Conservation (phyloP, 2,329 filamentous ascomycete species). For the Penicillium sp. region DNA sequence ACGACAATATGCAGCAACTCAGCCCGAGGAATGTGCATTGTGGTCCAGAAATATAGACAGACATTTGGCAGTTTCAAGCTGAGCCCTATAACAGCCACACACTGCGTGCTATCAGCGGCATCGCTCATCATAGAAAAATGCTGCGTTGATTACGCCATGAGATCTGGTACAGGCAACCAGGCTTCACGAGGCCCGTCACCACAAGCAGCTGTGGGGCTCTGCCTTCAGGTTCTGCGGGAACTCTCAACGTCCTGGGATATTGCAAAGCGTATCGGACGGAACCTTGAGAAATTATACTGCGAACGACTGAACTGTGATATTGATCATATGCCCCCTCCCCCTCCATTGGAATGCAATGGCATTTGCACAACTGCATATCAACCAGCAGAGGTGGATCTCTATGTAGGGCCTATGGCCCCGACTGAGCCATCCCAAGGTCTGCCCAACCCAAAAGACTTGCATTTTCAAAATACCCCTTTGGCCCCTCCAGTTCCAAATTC, state of each 20-base stretch:
- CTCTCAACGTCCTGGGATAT: slow-evolving; percentile 27
- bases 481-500: not conserved
- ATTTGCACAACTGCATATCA: not conserved
- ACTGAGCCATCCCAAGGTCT: not conserved
- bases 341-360: not conserved
- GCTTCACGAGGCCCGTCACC: slow-evolving; percentile 1
- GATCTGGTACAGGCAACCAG: slow-evolving; percentile 1
- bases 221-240: slow-evolving; percentile 21
- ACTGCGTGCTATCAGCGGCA: slow-evolving; percentile 38
- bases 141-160: slow-evolving; percentile 3
- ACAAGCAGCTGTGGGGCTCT: slow-evolving; percentile 19
- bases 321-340: slow-evolving; percentile 10
- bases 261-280: slow-evolving; percentile 23
- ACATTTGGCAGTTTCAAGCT: slow-evolving; percentile 37
- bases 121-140: slow-evolving; percentile 28
- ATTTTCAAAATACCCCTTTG: not conserved
- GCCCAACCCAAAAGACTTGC: not conserved
- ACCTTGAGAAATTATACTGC: slow-evolving; percentile 22
- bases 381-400: not conserved
- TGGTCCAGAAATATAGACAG: slow-evolving; percentile 35
- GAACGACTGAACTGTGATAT: slow-evolving; percentile 15
- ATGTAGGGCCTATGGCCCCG: not conserved
- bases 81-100: slow-evolving; percentile 39
- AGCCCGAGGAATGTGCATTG: slow-evolving; percentile 24
- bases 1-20: slow-evolving; percentile 23